Evolutionary conservation across 768 basidiomycete species (phyloP).

Genomic region (Kwoniella bestiolae): DNA sequence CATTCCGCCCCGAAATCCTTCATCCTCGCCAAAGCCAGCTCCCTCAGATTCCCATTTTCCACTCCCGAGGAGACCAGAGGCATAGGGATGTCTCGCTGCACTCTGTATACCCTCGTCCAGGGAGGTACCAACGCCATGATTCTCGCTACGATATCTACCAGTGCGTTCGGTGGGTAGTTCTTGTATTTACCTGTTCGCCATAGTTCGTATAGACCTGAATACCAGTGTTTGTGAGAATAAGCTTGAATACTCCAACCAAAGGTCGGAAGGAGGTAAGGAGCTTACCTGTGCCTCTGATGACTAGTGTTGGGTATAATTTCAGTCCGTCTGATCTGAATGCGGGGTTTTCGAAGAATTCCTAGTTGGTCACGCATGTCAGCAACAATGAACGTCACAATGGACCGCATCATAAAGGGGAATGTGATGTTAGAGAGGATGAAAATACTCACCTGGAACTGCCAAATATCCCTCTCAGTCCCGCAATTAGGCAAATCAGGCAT

Average conservation of each 20-base stretch:
- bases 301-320: conserved; percentile 97
- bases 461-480: conserved; percentile 93
- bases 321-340: conserved; percentile 95
- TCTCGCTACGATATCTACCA: conserved; percentile 94
- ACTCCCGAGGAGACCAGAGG: conserved; percentile 96
- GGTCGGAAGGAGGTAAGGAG: conserved; percentile 62
- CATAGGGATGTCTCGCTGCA: conserved; percentile 96
- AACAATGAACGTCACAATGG: too few relatives aligned
- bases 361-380: background rate
- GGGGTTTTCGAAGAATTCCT: conserved; percentile 97
- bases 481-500: conserved; percentile 99
- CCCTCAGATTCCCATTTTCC: conserved; percentile 96
- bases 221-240: background rate
- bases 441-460: conserved; percentile 77
- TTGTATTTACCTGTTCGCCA: conserved; percentile 98
- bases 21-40: conserved; percentile 94
- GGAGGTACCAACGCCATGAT: conserved; percentile 96
- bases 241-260: conserved; percentile 80
- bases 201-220: conserved; percentile 69
- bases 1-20: conserved; percentile 98
- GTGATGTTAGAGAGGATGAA: background rate
- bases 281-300: conserved; percentile 82
- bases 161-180: conserved; percentile 98
- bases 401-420: too few relatives aligned
- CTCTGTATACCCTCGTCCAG: conserved; percentile 97